phyloP scores from a whole-genome alignment of 2,329 filamentous ascomycete species.

The Cercospora citrullina region DNA sequence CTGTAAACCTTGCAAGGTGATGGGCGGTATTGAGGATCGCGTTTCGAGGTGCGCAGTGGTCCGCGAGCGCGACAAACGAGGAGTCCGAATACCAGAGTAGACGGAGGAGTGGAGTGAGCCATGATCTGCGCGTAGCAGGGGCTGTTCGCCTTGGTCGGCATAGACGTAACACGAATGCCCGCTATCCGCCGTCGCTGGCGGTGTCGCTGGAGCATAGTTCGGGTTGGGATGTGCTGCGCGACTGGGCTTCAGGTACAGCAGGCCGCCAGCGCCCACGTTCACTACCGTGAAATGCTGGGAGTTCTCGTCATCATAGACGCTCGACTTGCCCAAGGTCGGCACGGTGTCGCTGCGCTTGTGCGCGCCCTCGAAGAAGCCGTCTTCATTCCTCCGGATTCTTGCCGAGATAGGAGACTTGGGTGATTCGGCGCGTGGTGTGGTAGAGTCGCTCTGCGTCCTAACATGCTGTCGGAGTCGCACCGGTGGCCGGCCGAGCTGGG shows the following conservation, averaged over 20 bases:
- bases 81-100: slow-evolving; percentile 32
- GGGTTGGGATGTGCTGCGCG: slow-evolving; percentile 28
- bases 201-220: slow-evolving; percentile 32
- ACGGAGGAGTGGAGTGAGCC: slow-evolving; percentile 9
- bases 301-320: slow-evolving; percentile 27
- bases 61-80: slow-evolving; percentile 21
- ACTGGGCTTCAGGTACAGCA: slow-evolving; percentile 47
- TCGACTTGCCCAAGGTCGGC: slow-evolving; percentile 26
- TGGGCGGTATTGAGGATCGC: slow-evolving; percentile 8
- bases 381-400: slow-evolving; percentile 28
- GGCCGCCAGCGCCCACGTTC: slow-evolving; percentile 50
- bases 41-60: slow-evolving; percentile 11
- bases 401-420: slow-evolving; percentile 18
- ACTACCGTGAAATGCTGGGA: slow-evolving; percentile 49
- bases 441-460: slow-evolving; percentile 16
- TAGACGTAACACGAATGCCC: slow-evolving; percentile 21
- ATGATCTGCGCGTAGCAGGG: slow-evolving; percentile 26
- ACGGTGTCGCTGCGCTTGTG: slow-evolving; percentile 25
- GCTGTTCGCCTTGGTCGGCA: slow-evolving; percentile 16
- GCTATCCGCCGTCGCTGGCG: slow-evolving; percentile 32
- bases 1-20: slow-evolving; percentile 28
- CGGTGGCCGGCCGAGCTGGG: slow-evolving; percentile 24
- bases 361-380: slow-evolving; percentile 21
- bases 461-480: slow-evolving; percentile 23
- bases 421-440: slow-evolving; percentile 9